phyloP scores from a whole-genome alignment of 179 eudicot genomes.

The Corrigiola litoralis region DNA sequence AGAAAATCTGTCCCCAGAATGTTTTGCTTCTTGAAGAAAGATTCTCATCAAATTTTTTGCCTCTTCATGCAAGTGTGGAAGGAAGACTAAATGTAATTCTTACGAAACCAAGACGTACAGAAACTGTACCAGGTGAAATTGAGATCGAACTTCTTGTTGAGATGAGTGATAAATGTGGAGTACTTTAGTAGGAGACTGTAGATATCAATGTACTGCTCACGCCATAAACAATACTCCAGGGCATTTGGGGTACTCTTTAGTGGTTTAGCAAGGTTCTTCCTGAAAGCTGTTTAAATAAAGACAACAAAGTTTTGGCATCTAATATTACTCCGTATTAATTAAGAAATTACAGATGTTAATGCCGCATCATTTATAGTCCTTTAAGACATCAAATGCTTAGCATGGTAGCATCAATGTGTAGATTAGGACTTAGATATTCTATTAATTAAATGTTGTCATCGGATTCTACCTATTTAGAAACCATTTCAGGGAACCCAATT shows the following conservation, averaged over 20 bases:
- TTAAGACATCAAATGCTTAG: background rate
- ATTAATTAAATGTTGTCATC: conserved; percentile 10
- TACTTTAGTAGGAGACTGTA: background rate
- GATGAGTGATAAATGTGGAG: background rate
- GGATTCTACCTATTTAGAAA: conserved; percentile 22
- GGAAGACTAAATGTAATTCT: background rate
- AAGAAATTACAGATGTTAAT: background rate
- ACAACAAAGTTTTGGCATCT: no score
- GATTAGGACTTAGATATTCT: background rate
- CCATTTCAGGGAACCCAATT: conserved; percentile 24
- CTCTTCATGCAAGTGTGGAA: background rate
- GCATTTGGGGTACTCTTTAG: no score
- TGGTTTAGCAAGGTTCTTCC: no score
- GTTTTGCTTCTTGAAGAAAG: conserved; percentile 29
- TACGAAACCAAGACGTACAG: background rate
- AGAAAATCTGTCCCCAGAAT: conserved; percentile 29
- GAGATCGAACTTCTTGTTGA: conserved; percentile 1
- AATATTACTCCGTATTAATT: no score
- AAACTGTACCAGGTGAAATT: background rate
- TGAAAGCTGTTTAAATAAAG: no score
- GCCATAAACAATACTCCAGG: no score
- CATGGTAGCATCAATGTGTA: background rate
- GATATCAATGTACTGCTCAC: no score
- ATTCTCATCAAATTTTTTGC: conserved; percentile 12
- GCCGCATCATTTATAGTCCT: background rate